Evolutionary conservation across 768 basidiomycete species (phyloP).

Genomic region (Ramaria rubella): DNA sequence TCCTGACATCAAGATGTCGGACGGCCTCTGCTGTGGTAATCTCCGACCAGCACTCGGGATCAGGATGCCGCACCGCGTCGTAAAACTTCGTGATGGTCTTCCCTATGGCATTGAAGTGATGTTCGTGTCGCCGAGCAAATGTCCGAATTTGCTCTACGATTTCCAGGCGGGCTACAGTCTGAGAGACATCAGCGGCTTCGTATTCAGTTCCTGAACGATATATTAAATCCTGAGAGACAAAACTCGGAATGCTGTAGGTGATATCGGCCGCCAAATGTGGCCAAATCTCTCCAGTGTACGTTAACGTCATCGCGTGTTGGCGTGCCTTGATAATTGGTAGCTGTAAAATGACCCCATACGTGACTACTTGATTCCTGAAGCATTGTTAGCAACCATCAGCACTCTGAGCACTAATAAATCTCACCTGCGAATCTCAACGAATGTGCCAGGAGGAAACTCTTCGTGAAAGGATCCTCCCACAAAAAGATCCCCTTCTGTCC

Average conservation of each 20-base stretch:
- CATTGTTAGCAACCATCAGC: neutral
- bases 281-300: slow-evolving; percentile 46
- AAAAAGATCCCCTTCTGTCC: neutral
- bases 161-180: slow-evolving; percentile 56
- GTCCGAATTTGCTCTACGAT: slow-evolving; percentile 54
- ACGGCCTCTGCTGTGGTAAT: slow-evolving; percentile 53
- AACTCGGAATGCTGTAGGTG: slow-evolving; percentile 52
- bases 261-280: slow-evolving; percentile 45
- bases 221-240: slow-evolving; percentile 41
- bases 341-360: slow-evolving; percentile 12
- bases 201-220: slow-evolving; percentile 39
- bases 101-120: slow-evolving; percentile 28
- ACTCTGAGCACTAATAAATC: neutral
- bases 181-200: slow-evolving; percentile 23
- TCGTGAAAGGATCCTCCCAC: neutral
- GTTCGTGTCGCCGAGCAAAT: slow-evolving; percentile 35
- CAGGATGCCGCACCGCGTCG: slow-evolving; percentile 35
- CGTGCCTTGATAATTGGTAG: neutral
- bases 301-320: slow-evolving; percentile 21
- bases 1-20: slow-evolving; percentile 31
- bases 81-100: slow-evolving; percentile 33
- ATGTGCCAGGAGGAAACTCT: slow-evolving; percentile 8
- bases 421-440: slow-evolving; percentile 16
- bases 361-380: slow-evolving; percentile 11
- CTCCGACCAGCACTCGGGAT: slow-evolving; percentile 46